A percentile compares a stretch with the other conserved stretches of the same genome.
Conservation (phyloP, 177 flowering plant species). For the Tripterygium wilfordii region DNA sequence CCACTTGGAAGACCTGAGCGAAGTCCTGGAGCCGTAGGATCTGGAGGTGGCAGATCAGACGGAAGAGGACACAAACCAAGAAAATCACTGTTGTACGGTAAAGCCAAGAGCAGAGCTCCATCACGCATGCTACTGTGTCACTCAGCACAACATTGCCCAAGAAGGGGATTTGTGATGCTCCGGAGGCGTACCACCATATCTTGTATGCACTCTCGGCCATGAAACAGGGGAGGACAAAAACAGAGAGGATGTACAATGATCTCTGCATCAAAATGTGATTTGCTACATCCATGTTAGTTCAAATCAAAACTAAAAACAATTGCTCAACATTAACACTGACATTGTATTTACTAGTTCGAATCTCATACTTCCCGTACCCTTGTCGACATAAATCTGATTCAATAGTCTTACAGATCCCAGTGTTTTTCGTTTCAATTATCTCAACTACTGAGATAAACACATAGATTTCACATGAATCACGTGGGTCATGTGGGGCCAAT, state of each 20-base stretch:
- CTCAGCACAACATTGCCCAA: conserved; percentile 57
- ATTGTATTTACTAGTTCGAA: too few relatives aligned
- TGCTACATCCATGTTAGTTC: too few relatives aligned
- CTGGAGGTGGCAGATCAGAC: conserved; percentile 81
- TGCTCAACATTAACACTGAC: too few relatives aligned
- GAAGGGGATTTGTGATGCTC: conserved; percentile 71
- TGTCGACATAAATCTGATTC: too few relatives aligned
- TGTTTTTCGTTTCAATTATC: too few relatives aligned
- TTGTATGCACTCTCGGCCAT: conserved; percentile 65
- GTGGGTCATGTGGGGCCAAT: too few relatives aligned
- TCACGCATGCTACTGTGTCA: conserved; percentile 55
- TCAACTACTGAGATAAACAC: too few relatives aligned
- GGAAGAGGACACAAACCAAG: conserved; percentile 84
- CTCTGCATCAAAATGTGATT: conserved; percentile 41
- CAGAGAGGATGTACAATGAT: conserved; percentile 51
- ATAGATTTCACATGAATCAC: too few relatives aligned
- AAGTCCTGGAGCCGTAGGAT: conserved; percentile 80
- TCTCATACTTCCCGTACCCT: too few relatives aligned
- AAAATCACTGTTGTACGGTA: conserved; percentile 81
- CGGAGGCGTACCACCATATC: conserved; percentile 89
- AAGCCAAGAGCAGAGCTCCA: conserved; percentile 88
- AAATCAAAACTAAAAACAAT: too few relatives aligned
- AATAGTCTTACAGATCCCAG: too few relatives aligned
- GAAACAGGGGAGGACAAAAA: conserved; percentile 83
- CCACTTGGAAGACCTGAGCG: conserved; percentile 59